phyloP scores from a whole-genome alignment of 495 filamentous ascomycete genomes.

The Podospora conica region DNA sequence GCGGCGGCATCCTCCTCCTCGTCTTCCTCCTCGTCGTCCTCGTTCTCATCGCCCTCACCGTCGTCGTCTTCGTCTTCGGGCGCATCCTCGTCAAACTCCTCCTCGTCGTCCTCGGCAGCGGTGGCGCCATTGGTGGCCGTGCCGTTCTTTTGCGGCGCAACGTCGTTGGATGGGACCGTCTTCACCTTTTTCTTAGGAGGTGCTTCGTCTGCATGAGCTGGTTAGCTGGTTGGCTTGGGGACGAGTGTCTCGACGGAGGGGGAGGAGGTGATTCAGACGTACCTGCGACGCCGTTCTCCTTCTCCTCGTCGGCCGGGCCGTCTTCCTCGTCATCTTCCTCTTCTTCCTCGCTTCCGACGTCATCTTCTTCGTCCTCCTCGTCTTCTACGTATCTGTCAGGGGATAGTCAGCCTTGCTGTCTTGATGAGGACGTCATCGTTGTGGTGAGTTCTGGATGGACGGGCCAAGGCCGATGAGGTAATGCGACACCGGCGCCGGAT shows the following conservation, averaged over 20 bases:
- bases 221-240: neutral
- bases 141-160: conserved; percentile 30
- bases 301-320: conserved; percentile 24
- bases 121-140: conserved; percentile 17
- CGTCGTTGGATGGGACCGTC: conserved; percentile 26
- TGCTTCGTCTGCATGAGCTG: conserved; percentile 25
- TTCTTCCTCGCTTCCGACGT: conserved; percentile 29
- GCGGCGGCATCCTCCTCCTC: conserved; percentile 28
- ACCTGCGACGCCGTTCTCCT: conserved; percentile 27
- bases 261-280: conserved; percentile 2
- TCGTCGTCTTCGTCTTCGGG: conserved; percentile 28
- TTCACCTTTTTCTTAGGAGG: conserved; percentile 47
- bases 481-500: neutral
- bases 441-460: neutral
- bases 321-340: conserved; percentile 35
- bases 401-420: conserved; percentile 5
- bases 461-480: neutral
- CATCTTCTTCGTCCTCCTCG: conserved; percentile 37
- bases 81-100: conserved; percentile 28
- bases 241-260: neutral
- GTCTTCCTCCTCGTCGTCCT: conserved; percentile 29
- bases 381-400: conserved; percentile 32
- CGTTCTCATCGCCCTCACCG: conserved; percentile 30
- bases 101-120: conserved; percentile 28
- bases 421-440: neutral